A percentile compares a stretch with the other conserved stretches of the same genome.
phyloP scores from a whole-genome alignment of 768 basidiomycete species.

The Pleurotus citrinopileatus region DNA sequence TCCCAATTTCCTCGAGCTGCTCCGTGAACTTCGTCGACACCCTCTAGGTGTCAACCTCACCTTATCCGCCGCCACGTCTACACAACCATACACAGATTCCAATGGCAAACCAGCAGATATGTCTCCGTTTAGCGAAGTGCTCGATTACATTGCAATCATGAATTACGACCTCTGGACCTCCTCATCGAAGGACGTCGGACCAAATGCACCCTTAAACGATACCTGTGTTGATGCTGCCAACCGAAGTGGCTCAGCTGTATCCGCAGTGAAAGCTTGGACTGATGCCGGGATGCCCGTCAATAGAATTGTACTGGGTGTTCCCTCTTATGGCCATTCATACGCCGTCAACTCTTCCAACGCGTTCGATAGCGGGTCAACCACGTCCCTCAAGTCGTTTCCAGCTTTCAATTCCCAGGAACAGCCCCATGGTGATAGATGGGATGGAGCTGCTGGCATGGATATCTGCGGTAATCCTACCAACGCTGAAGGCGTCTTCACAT shows the following conservation, averaged over 20 bases:
- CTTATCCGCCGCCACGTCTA: slow-evolving; percentile 33
- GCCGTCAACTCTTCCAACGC: slow-evolving; percentile 35
- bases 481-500: slow-evolving; percentile 58
- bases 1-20: slow-evolving; percentile 65
- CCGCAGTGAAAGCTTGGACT: slow-evolving; percentile 73
- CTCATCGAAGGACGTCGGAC: slow-evolving; percentile 57
- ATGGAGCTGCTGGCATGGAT: slow-evolving; percentile 44
- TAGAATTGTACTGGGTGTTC: slow-evolving; percentile 78
- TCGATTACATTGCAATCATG: slow-evolving; percentile 47
- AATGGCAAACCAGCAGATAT: slow-evolving; percentile 59
- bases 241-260: slow-evolving; percentile 72
- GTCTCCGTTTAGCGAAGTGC: slow-evolving; percentile 54
- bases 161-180: slow-evolving; percentile 54
- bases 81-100: slow-evolving; percentile 25
- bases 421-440: slow-evolving; percentile 57
- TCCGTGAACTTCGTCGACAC: slow-evolving; percentile 54
- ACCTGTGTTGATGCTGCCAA: slow-evolving; percentile 58
- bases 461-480: slow-evolving; percentile 53
- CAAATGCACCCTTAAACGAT: slow-evolving; percentile 84
- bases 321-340: slow-evolving; percentile 83
- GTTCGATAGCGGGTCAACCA: slow-evolving; percentile 24
- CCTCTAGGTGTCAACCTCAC: slow-evolving; percentile 45
- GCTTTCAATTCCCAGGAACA: slow-evolving; percentile 42
- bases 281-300: slow-evolving; percentile 71
- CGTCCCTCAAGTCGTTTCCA: slow-evolving; percentile 46